Percentiles rank a stretch among this genome's conserved stretches.
Conservation (phyloP, 2,329 filamentous ascomycete genomes). For the Claviceps capensis region DNA sequence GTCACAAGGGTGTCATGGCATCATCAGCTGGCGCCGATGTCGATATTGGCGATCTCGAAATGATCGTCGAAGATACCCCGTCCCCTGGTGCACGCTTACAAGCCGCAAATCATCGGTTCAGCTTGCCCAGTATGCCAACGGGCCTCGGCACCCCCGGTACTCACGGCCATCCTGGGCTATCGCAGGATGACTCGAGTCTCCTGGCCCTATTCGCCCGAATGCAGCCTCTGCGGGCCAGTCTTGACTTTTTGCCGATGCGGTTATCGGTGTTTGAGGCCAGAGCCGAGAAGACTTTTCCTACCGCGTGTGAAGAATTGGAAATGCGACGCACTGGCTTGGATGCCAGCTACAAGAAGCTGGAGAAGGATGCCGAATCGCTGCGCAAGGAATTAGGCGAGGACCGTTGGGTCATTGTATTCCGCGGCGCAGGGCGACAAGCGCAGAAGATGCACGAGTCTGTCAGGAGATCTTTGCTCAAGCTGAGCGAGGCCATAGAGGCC, state of each 20-base stretch:
- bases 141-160: conserved; percentile 47
- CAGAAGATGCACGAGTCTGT: conserved; percentile 96
- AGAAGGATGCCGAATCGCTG: conserved; percentile 79
- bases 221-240: conserved; percentile 81
- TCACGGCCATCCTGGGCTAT: conserved; percentile 38
- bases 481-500: conserved; percentile 66
- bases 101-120: conserved; percentile 49
- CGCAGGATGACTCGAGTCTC: conserved; percentile 75
- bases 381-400: conserved; percentile 88
- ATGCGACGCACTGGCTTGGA: conserved; percentile 63
- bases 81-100: conserved; percentile 36
- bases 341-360: conserved; percentile 73
- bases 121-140: conserved; percentile 48
- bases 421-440: conserved; percentile 80
- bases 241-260: conserved; percentile 94
- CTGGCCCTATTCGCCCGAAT: conserved; percentile 87
- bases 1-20: conserved; percentile 64
- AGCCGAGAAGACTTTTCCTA: conserved; percentile 69
- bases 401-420: conserved; percentile 89
- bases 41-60: conserved; percentile 83
- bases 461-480: conserved; percentile 69
- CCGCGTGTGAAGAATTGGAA: conserved; percentile 78
- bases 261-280: conserved; percentile 73
- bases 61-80: conserved; percentile 81
- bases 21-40: conserved; percentile 46